Percentiles rank a stretch among this genome's conserved stretches.
Conservation (phyloP, 2,329 filamentous ascomycete genomes). For the Ascochyta pisi region DNA sequence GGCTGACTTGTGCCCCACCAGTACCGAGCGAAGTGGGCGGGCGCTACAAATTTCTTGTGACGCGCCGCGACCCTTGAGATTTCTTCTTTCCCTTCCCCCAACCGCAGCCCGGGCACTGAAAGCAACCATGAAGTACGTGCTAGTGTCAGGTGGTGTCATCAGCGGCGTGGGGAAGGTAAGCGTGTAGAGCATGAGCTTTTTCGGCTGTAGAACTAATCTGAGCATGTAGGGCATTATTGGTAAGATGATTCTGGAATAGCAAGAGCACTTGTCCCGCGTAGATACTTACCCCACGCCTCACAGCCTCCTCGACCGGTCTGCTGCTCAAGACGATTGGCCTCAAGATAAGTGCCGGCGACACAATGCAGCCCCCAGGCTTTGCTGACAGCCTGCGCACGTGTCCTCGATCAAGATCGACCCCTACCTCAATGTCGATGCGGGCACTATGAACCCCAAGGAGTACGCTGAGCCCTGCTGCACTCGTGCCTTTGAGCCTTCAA, state of each 20-base stretch:
- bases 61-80: constrained; percentile 35
- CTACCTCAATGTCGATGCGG: constrained; percentile 79
- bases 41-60: constrained; percentile 44
- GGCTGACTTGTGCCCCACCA: constrained; percentile 17
- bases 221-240: constrained; percentile 68
- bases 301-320: constrained; percentile 74
- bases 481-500: background rate
- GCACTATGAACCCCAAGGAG: constrained; percentile 72
- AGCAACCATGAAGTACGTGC: constrained; percentile 78
- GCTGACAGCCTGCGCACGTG: constrained; percentile 58
- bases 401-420: constrained; percentile 75
- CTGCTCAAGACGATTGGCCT: constrained; percentile 81
- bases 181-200: constrained; percentile 19
- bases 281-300: constrained; percentile 39
- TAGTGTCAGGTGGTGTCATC: constrained; percentile 73
- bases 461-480: constrained; percentile 40
- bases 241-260: constrained; percentile 42
- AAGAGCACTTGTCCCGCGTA: background rate
- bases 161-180: constrained; percentile 57
- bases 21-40: constrained; percentile 13
- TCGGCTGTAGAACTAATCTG: constrained; percentile 32
- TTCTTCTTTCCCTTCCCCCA: constrained; percentile 53
- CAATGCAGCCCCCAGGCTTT: constrained; percentile 20
- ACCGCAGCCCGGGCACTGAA: constrained; percentile 49
- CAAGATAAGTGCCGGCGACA: constrained; percentile 65